phyloP scores from a whole-genome alignment of 176 grass and related monocot genomes.

The Poa pratensis region DNA sequence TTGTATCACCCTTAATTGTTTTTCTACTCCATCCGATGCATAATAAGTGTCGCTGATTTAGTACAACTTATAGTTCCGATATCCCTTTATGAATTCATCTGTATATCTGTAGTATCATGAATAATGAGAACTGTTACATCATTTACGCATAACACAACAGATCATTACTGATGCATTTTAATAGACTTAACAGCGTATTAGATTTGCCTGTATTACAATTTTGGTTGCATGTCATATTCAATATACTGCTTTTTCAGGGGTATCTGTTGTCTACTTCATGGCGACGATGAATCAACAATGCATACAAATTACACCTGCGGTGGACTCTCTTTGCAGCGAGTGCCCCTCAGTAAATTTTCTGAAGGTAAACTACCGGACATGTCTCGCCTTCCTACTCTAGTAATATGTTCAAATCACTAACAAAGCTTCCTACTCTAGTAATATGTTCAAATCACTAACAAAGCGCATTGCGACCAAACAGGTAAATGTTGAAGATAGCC shows the following conservation, averaged over 20 bases:
- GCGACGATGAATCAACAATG: slow-evolving; percentile 67
- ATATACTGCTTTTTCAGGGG: slow-evolving; percentile 54
- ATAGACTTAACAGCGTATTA: slow-evolving; percentile 32
- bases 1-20: no score
- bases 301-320: slow-evolving; percentile 61
- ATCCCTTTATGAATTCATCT: background rate
- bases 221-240: background rate
- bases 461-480: slow-evolving; percentile 28
- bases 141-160: background rate
- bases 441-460: slow-evolving; percentile 22
- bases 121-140: background rate
- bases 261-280: slow-evolving; percentile 89
- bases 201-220: slow-evolving; percentile 18
- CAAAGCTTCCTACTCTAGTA: slow-evolving; percentile 12
- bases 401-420: slow-evolving; percentile 28
- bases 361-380: slow-evolving; percentile 57
- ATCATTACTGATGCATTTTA: background rate
- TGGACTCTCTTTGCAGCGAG: slow-evolving; percentile 72
- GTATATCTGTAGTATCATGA: slow-evolving; percentile 3
- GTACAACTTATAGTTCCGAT: background rate
- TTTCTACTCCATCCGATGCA: no score
- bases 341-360: slow-evolving; percentile 91
- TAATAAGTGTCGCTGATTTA: no score
- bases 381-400: slow-evolving; percentile 7
- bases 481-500: slow-evolving; percentile 79